phyloP scores from a whole-genome alignment of 768 basidiomycete species.

The Melanogaster broomeanus region DNA sequence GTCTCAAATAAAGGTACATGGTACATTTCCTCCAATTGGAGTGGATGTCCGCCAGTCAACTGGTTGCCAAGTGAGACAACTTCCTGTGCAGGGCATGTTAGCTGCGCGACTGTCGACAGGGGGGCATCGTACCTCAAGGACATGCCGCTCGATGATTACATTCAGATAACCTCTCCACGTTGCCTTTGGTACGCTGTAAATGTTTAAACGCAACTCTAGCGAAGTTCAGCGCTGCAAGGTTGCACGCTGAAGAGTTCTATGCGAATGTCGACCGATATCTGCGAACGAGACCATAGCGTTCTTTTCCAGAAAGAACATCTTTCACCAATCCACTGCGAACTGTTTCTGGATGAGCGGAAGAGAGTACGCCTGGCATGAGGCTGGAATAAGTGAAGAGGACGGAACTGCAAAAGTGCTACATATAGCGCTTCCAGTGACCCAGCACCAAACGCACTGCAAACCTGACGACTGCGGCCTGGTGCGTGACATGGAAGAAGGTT shows the following conservation, averaged over 20 bases:
- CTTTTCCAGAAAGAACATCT: conserved; percentile 34
- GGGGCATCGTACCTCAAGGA: conserved; percentile 22
- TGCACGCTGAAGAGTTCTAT: conserved; percentile 48
- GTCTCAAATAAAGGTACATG: conserved; percentile 48
- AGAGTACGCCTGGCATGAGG: conserved; percentile 16
- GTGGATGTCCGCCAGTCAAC: conserved; percentile 46
- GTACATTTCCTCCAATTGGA: conserved; percentile 53
- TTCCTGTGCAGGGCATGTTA: conserved; percentile 38
- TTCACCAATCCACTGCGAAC: conserved; percentile 9
- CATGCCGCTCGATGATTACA: conserved; percentile 10
- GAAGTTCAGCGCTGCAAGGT: conserved; percentile 65
- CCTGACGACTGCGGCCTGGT: conserved; percentile 4
- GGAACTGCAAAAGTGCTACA: conserved; percentile 7
- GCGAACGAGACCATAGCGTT: conserved; percentile 45
- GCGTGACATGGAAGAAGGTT: background rate
- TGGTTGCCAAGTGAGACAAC: conserved; percentile 50
- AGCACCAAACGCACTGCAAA: conserved; percentile 1
- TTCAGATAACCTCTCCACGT: conserved; percentile 12
- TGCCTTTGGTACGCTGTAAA: conserved; percentile 5
- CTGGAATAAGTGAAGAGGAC: background rate
- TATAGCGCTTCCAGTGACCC: conserved; percentile 11
- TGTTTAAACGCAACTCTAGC: conserved; percentile 47
- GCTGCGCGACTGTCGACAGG: background rate
- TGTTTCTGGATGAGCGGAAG: conserved; percentile 11
- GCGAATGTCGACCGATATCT: conserved; percentile 50